These are phyloP conservation scores for Acrodontium crateriforme DNA, from an alignment of 2,329 filamentous ascomycete species.

Conservation along the genomic window DNA sequence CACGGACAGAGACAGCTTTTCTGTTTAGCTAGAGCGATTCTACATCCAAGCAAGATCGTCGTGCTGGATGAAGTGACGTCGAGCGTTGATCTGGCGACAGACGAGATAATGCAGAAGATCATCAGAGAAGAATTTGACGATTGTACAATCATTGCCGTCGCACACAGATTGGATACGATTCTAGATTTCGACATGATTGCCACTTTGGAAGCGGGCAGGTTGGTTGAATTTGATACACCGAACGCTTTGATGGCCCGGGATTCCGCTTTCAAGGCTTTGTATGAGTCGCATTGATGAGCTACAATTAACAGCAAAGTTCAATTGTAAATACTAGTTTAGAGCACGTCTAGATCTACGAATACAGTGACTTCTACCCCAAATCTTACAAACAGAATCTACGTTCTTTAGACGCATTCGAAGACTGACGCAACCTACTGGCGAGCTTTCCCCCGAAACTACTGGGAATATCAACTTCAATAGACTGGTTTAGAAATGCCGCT, in stretches of 20 bases:
- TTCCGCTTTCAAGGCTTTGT: not conserved
- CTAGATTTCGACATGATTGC: constrained; percentile 37
- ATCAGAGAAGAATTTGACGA: not conserved
- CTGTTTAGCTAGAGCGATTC: constrained; percentile 41
- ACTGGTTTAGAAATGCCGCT: too few species aligned
- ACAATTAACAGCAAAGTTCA: too few species aligned
- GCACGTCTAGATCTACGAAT: too few species aligned
- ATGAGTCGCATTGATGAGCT: constrained; percentile 1
- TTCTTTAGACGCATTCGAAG: too few species aligned
- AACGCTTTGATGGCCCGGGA: constrained; percentile 7
- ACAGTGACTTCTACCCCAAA: too few species aligned
- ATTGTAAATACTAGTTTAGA: too few species aligned
- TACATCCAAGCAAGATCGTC: not conserved
- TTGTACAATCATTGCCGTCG: constrained; percentile 1
- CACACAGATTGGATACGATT: constrained; percentile 1
- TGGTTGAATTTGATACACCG: constrained; percentile 28
- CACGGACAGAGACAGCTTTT: constrained; percentile 44
- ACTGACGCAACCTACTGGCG: too few species aligned
- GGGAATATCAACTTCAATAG: too few species aligned
- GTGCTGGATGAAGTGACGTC: not conserved
- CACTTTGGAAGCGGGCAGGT: constrained; percentile 35
- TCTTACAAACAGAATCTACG: too few species aligned
- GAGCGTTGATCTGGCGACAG: not conserved
- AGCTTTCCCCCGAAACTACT: too few species aligned
- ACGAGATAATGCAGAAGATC: not conserved